Percentiles rank a stretch among this genome's conserved stretches.
Conservation (phyloP, 495 filamentous ascomycete species). For the Neurospora pannonica region DNA sequence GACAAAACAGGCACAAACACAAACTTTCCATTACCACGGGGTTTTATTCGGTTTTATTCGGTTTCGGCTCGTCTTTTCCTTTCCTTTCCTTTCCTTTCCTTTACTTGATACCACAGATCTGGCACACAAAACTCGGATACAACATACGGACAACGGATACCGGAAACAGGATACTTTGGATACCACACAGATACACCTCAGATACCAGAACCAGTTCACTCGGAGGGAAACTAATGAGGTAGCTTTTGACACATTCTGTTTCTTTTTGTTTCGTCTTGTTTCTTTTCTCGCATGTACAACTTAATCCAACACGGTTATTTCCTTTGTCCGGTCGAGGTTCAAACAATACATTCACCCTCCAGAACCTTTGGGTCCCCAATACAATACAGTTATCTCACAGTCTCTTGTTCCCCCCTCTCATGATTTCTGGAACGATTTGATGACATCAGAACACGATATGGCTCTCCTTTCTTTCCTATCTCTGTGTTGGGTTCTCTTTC, state of each 20-base stretch:
- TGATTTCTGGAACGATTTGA: neutral
- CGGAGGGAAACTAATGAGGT: neutral
- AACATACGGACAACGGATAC: neutral
- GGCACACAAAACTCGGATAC: neutral
- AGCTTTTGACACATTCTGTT: neutral
- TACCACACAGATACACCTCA: neutral
- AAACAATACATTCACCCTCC: neutral
- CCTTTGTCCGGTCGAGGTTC: neutral
- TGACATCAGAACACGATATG: slow-evolving; percentile 1
- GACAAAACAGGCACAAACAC: neutral
- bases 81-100: neutral
- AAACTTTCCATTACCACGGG: neutral
- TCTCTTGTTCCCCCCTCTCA: neutral
- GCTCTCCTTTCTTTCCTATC: slow-evolving; percentile 7
- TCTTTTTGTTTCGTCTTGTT: neutral
- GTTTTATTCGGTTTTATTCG: neutral
- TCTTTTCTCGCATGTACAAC: neutral
- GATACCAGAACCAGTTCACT: neutral
- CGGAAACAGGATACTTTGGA: neutral
- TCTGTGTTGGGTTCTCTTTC: slow-evolving; percentile 12
- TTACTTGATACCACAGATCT: neutral
- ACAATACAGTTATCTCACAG: neutral
- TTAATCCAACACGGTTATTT: neutral
- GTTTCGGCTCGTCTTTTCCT: neutral
- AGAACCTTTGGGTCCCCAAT: neutral